Percentiles rank a stretch among this genome's conserved stretches.
These are phyloP conservation scores for Sphagnum contortum DNA, from an alignment of 225 moss, liverwort and hornwort species.

Conservation along the genomic window DNA sequence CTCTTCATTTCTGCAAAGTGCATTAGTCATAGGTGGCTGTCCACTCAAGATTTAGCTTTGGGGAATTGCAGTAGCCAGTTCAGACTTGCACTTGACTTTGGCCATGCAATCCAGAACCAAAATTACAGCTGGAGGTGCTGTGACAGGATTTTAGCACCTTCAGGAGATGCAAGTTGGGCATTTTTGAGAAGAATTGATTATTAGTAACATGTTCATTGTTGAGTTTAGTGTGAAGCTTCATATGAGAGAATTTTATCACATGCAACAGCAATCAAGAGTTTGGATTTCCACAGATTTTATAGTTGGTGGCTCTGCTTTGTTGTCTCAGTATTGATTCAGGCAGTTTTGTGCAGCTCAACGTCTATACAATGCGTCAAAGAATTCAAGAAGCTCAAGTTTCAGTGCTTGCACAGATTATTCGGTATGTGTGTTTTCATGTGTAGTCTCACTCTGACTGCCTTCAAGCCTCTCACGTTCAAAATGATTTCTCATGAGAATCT, in stretches of 20 bases:
- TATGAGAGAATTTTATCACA: conserved; percentile 2
- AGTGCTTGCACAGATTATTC: conserved; percentile 34
- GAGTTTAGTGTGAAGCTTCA: conserved; percentile 1
- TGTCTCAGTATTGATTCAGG: conserved; percentile 6
- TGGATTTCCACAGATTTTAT: not conserved
- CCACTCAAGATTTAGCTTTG: too few species aligned
- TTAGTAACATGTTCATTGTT: too few species aligned
- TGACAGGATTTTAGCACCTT: too few species aligned
- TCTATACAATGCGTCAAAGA: conserved; percentile 29
- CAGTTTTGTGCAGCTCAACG: conserved; percentile 35
- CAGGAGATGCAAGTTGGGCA: not conserved
- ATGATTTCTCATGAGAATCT: not conserved
- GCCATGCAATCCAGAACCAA: too few species aligned
- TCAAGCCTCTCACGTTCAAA: not conserved
- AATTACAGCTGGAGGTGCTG: too few species aligned
- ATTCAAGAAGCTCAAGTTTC: conserved; percentile 44
- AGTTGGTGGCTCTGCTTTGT: not conserved
- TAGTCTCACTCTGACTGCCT: not conserved
- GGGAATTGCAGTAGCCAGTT: too few species aligned
- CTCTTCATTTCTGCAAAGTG: too few species aligned
- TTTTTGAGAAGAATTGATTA: not conserved
- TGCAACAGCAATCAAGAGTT: not conserved
- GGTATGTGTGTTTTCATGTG: conserved; percentile 16
- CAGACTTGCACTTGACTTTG: too few species aligned
- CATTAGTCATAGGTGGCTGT: too few species aligned